phyloP scores from a whole-genome alignment of 225 moss, liverwort and hornwort genomes.

The Takakia lepidozioides region DNA sequence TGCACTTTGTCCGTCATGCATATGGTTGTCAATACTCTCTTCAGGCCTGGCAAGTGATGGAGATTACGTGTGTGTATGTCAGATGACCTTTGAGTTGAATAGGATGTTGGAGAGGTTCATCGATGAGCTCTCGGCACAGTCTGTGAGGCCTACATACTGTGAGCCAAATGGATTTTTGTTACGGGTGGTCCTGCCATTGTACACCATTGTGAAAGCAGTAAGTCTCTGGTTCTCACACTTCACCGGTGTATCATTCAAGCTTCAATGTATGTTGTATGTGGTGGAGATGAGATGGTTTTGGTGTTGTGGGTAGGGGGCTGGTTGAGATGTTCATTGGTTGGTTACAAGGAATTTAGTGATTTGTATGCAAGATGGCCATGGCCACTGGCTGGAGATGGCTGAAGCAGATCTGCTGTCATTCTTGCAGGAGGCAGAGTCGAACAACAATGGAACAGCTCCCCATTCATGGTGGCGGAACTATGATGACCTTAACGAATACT shows the following conservation, averaged over 20 bases:
- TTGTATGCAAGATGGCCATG: too few species aligned
- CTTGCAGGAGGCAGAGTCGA: constrained; percentile 64
- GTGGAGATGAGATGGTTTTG: neutral
- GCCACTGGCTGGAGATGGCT: too few species aligned
- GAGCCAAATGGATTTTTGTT: constrained; percentile 54
- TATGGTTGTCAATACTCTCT: too few species aligned
- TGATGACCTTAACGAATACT: constrained; percentile 97
- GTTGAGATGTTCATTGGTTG: too few species aligned
- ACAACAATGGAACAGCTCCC: constrained; percentile 44
- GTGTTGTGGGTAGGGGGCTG: too few species aligned
- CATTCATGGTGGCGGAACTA: constrained; percentile 99
- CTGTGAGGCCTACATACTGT: constrained; percentile 32
- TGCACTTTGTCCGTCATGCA: too few species aligned
- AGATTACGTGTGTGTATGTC: constrained; percentile 7
- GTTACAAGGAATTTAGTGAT: too few species aligned
- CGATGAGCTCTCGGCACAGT: constrained; percentile 24
- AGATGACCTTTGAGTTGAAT: constrained; percentile 86
- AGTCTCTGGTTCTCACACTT: too few species aligned
- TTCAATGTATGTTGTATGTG: neutral
- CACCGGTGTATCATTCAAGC: neutral
- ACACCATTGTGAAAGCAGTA: constrained; percentile 65
- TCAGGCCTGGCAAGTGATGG: neutral
- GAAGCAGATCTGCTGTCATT: neutral
- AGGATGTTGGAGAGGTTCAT: constrained; percentile 38
- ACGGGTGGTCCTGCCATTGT: constrained; percentile 67